Conservation (phyloP, 305 asterid genomes). For the Fraxinus xanthoxyloides region DNA sequence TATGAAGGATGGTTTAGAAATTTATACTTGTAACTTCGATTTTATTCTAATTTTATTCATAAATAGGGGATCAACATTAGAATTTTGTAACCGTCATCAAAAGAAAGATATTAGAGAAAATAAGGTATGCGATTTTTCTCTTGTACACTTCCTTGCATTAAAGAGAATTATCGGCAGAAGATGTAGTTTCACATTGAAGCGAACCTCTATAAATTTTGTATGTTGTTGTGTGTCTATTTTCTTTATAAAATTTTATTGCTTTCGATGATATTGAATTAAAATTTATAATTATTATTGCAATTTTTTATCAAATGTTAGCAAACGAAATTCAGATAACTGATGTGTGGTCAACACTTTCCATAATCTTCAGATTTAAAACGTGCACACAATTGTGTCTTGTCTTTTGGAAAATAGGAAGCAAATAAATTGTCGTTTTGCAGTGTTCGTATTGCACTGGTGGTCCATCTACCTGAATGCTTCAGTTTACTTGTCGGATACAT, state of each 20-base stretch:
- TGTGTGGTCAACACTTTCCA: neutral
- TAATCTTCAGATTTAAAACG: neutral
- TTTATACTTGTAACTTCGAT: neutral
- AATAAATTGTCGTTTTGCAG: neutral
- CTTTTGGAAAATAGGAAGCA: neutral
- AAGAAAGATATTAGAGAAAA: neutral
- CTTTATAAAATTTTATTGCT: no score
- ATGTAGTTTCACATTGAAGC: neutral
- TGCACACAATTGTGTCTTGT: neutral
- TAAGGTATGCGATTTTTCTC: neutral
- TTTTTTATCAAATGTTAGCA: neutral
- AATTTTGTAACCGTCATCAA: neutral
- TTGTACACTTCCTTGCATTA: no score
- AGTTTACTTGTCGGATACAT: neutral
- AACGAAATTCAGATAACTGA: neutral
- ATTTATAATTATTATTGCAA: neutral
- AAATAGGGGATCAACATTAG: neutral
- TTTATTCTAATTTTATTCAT: no score
- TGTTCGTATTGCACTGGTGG: neutral
- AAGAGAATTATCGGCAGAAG: no score
- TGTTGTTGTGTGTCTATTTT: neutral
- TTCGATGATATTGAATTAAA: neutral
- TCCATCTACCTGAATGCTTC: neutral
- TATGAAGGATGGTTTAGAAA: neutral
- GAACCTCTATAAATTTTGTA: no score